These are phyloP conservation scores for Claviceps paspali DNA, from an alignment of 2,329 filamentous ascomycete species.

Conservation along the genomic window DNA sequence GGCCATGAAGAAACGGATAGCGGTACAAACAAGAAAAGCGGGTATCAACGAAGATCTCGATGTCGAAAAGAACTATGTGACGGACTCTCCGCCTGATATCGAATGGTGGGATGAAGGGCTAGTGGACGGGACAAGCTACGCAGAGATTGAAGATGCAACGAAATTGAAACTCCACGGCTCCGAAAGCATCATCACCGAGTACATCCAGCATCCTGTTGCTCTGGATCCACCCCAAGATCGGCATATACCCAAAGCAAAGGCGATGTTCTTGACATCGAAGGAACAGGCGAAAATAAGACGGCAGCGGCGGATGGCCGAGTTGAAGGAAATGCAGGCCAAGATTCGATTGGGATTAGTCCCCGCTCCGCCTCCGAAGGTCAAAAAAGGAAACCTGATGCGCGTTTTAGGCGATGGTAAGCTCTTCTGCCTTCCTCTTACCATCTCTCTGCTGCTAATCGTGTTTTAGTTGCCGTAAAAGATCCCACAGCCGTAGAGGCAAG, in stretches of 20 bases:
- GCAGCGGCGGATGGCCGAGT: conserved; percentile 77
- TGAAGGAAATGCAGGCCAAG: conserved; percentile 95
- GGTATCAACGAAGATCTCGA: conserved; percentile 85
- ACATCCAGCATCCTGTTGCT: conserved; percentile 84
- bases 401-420: conserved; percentile 68
- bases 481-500: conserved; percentile 92
- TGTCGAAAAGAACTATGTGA: conserved; percentile 75
- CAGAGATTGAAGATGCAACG: conserved; percentile 46
- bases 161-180: conserved; percentile 58
- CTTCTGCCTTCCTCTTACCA: not conserved
- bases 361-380: conserved; percentile 87
- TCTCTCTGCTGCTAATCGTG: not conserved
- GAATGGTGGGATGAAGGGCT: conserved; percentile 98
- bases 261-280: conserved; percentile 81
- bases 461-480: conserved; percentile 59
- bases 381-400: conserved; percentile 94
- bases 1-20: conserved; percentile 87
- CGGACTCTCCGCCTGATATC: conserved; percentile 70
- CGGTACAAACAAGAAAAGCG: conserved; percentile 72
- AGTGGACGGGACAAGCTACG: conserved; percentile 60
- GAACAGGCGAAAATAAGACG: conserved; percentile 85
- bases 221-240: conserved; percentile 87
- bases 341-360: conserved; percentile 81
- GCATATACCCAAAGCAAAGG: conserved; percentile 61
- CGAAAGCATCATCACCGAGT: conserved; percentile 80